phyloP scores from a whole-genome alignment of 495 filamentous ascomycete genomes.

The Gamarada debralockiae region DNA sequence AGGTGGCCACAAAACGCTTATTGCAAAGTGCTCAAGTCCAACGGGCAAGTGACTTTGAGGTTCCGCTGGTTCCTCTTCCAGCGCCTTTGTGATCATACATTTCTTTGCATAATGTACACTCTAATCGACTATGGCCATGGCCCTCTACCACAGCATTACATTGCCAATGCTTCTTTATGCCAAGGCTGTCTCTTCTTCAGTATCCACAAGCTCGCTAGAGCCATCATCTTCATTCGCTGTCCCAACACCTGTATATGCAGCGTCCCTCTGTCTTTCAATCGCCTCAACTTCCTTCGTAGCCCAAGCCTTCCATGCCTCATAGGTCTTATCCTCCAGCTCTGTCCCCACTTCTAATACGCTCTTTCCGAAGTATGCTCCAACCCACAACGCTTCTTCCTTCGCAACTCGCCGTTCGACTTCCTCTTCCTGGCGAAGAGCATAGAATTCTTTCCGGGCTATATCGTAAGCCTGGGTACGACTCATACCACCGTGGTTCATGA shows the following conservation, averaged over 20 bases:
- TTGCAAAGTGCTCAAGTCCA: too few species aligned
- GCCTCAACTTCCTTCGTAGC: constrained; percentile 54
- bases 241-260: constrained; percentile 42
- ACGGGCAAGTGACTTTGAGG: too few species aligned
- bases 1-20: too few species aligned
- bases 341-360: constrained; percentile 69
- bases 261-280: constrained; percentile 36
- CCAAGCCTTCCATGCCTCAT: constrained; percentile 80
- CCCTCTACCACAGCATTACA: too few species aligned
- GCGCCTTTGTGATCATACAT: too few species aligned
- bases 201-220: constrained; percentile 11
- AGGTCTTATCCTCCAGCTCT: constrained; percentile 73
- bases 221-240: constrained; percentile 30
- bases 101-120: too few species aligned
- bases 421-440: constrained; percentile 71
- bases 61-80: too few species aligned
- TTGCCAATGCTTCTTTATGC: neutral
- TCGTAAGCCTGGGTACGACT: constrained; percentile 75
- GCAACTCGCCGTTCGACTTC: constrained; percentile 83
- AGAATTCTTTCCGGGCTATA: constrained; percentile 84
- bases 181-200: neutral
- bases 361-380: constrained; percentile 84
- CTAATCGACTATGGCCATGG: too few species aligned
- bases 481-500: constrained; percentile 64
- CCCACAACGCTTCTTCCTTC: constrained; percentile 79